Evolutionary conservation across 2,329 filamentous ascomycete species (phyloP), one percentile per base, ranked within the genome.

Genomic region (Ilyonectria robusta): DNA sequence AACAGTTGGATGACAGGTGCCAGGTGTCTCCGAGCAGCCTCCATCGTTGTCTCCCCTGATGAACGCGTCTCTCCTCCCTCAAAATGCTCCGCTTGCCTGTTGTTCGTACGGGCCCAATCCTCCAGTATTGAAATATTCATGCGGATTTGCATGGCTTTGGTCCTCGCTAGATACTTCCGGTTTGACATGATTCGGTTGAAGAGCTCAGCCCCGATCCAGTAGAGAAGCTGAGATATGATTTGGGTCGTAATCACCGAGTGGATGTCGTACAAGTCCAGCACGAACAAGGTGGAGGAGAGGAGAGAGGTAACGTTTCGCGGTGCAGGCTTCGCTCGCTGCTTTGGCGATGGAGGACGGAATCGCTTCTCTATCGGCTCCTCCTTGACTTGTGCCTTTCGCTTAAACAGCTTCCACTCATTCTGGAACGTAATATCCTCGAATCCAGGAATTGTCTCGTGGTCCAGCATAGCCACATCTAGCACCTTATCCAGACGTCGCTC

Each of bases 171-270:
- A 77, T 98, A 99, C 79, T 95, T 95, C 71, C 94, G 90, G 77
- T 97, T 98, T 33, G 93, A 95, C 93, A 99, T 97, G 80, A 99
- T 93, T 65, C 95, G 92, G 80, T 99, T 99, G 84, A 99, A 99
- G 9, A 98, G 89, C 81, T 99, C 96, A 0, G 95, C 94, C 7
- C 95, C 93, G 17, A 99, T 87, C 96, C 96, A 99, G 83, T 98
- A 99, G 50, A 98, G 87, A 2, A 99, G 86, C 77, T 99, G 96
- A 4, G 95, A 93, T 29, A 98, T 84, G 65, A 98, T 94, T 78
- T 99, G 96, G 1, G 94, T 88, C 17, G 91, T 94, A 77, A 99
- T 98, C 71, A 99, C 94, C 0, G 96, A 98, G 82, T 99, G 96
- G 23, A 99, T 94, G 76, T 99, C 96, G 82, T 99, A 99, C n/a